phyloP scores from a whole-genome alignment of 495 filamentous ascomycete genomes.

The Talaromyces wortmannii region DNA sequence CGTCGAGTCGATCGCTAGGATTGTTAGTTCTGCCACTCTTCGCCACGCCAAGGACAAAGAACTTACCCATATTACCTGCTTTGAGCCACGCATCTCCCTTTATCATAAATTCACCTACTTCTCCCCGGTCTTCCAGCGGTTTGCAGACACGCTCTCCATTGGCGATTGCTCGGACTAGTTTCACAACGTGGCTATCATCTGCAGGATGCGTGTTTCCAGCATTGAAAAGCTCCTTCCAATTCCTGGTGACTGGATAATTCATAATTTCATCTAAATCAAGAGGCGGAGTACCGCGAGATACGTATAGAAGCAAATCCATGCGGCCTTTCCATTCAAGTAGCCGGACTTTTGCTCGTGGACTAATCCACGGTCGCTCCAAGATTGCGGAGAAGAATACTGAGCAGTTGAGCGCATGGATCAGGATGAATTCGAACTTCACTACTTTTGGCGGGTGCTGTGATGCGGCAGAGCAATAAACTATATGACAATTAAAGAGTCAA shows the following conservation, averaged over 20 bases:
- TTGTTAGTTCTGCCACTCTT: not conserved
- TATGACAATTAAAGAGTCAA: not conserved
- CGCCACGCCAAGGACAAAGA: not conserved
- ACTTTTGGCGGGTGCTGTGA: conserved; percentile 57
- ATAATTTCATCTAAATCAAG: conserved; percentile 48
- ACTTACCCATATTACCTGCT: conserved; percentile 45
- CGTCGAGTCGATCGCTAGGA: conserved; percentile 22
- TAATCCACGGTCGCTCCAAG: conserved; percentile 26
- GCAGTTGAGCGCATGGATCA: conserved; percentile 61
- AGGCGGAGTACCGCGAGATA: conserved; percentile 48
- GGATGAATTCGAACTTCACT: conserved; percentile 76
- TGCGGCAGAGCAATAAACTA: conserved; percentile 53
- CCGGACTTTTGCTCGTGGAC: conserved; percentile 46
- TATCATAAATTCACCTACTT: conserved; percentile 43
- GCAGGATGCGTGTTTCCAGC: conserved; percentile 38
- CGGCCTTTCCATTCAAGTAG: conserved; percentile 72
- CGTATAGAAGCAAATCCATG: conserved; percentile 61
- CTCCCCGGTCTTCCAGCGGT: conserved; percentile 28
- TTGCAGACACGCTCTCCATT: conserved; percentile 45
- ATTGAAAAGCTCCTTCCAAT: conserved; percentile 51
- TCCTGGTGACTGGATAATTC: conserved; percentile 32
- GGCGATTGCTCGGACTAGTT: conserved; percentile 62
- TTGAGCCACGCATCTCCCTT: conserved; percentile 64
- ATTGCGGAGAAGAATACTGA: conserved; percentile 58
- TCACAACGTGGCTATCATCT: conserved; percentile 76